Evolutionary conservation across 805 yeast species (phyloP).

Genomic region (Candida tibetensis): DNA sequence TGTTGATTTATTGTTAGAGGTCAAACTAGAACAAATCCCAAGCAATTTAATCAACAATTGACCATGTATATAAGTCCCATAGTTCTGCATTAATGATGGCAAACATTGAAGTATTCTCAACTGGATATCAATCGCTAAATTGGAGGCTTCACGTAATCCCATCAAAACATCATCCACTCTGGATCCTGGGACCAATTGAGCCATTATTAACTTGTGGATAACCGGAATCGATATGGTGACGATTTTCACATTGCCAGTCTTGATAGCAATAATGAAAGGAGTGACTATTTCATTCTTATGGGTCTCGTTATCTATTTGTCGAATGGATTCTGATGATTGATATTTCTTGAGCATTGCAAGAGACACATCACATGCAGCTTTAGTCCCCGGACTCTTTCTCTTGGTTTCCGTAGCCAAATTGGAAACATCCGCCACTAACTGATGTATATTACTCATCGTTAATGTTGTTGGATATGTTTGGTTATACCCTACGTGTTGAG

Average conservation of each 20-base stretch:
- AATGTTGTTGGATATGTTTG: background rate
- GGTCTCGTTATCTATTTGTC: constrained; percentile 36
- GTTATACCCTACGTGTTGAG: background rate
- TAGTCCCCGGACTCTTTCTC: constrained; percentile 67
- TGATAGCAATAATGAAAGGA: constrained; percentile 73
- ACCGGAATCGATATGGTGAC: constrained; percentile 71
- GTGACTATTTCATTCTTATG: constrained; percentile 25
- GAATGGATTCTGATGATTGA: constrained; percentile 16
- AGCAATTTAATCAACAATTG: constrained; percentile 56
- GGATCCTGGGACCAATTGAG: constrained; percentile 52
- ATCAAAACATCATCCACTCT: constrained; percentile 57
- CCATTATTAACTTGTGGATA: constrained; percentile 57
- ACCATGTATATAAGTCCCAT: constrained; percentile 54
- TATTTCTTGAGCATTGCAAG: constrained; percentile 13
- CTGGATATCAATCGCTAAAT: constrained; percentile 77
- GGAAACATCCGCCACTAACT: constrained; percentile 56
- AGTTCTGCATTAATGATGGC: constrained; percentile 69
- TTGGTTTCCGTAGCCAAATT: constrained; percentile 65
- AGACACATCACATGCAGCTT: constrained; percentile 39
- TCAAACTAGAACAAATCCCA: constrained; percentile 68
- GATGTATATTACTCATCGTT: constrained; percentile 36
- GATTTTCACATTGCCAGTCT: constrained; percentile 71
- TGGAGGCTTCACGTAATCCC: constrained; percentile 70
- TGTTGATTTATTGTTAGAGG: constrained; percentile 62
- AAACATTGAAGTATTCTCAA: constrained; percentile 79